Base-by-base conservation (phyloP, 2,329 filamentous ascomycete species). In the Chaetomiaceae sp. region DNA sequence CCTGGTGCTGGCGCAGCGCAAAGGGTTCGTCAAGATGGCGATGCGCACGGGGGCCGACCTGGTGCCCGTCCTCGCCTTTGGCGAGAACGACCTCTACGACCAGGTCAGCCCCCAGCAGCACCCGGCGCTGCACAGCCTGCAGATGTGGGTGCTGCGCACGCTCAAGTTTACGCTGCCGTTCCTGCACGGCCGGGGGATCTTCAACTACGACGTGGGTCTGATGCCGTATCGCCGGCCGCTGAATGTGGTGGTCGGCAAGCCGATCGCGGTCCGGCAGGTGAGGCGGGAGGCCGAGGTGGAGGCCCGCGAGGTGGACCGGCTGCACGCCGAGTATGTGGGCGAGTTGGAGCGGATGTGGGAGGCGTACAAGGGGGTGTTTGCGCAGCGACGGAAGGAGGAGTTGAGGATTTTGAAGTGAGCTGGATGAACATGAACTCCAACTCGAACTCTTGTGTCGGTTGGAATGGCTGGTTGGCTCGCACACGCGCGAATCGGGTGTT, bases 131-230 rank as follows among this genome's bases (percentile, higher is more conserved):
- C 87, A 92, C 73, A 84, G 82, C 65, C 71, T 88, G 33, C 94
- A 99, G 71, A 83, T 96, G 73, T 73, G 90, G 25, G 75, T 95
- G 52, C 92, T 97, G 71, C 87, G 86, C 61, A 75, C 87, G 5
- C 84, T 95, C 76, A 95, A 95, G 47, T 99, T 96, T 64, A 97
- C 94, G 0, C 78, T 97, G 10, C 91, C 94, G 1, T 79, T 95
- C 25, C 87, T 96, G 64, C 90, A 96, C 68, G 92, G 91, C 2
- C 75, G 91, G 23, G 92, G 92, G 11, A 85, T 97, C 36, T 96
- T 97, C 73, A 99, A 99, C 70, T 97, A 99, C 67, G 94, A 99
- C 68, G 89, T 96, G 13, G 94, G 94, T 4, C 74, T 97, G 63
- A 90, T 97, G 89, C 94, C 94, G 0, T 97, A 96, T 69, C 84